phyloP scores from a whole-genome alignment of 805 yeast genomes.

The Sugiyamaella mastotermitis region DNA sequence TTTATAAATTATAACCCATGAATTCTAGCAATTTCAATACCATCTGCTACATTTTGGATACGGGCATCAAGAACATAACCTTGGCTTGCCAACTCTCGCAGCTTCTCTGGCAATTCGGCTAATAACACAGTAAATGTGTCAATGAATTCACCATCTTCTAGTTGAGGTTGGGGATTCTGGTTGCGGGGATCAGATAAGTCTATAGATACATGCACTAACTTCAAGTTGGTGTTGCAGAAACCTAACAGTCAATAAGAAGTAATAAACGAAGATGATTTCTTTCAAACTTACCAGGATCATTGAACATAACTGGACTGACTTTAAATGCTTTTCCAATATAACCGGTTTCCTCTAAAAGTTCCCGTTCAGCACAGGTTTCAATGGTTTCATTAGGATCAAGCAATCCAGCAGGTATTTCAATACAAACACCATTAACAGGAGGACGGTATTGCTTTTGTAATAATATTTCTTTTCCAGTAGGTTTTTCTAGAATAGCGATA shows the following conservation, averaged over 20 bases:
- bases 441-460: slow-evolving; percentile 91
- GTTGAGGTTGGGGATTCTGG: slow-evolving; percentile 57
- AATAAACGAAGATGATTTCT: too few species aligned
- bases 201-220: slow-evolving; percentile 69
- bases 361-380: slow-evolving; percentile 79
- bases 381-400: slow-evolving; percentile 78
- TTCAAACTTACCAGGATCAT: slow-evolving; percentile 93
- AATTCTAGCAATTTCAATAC: slow-evolving; percentile 54
- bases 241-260: too few species aligned
- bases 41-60: slow-evolving; percentile 80
- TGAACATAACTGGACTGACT: slow-evolving; percentile 46
- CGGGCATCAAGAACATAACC: slow-evolving; percentile 85
- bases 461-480: slow-evolving; percentile 47
- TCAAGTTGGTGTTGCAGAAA: slow-evolving; percentile 82
- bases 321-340: slow-evolving; percentile 59
- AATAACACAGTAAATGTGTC: slow-evolving; percentile 73
- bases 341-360: slow-evolving; percentile 89
- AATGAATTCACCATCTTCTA: slow-evolving; percentile 90
- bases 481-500: slow-evolving; percentile 57
- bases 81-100: slow-evolving; percentile 47
- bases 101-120: slow-evolving; percentile 45
- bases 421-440: slow-evolving; percentile 80
- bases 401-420: slow-evolving; percentile 94
- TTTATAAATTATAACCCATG: too few species aligned
- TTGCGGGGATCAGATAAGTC: slow-evolving; percentile 67